Evolutionary conservation across 805 yeast species (phyloP), one percentile per base, ranked within the genome.

Genomic region (Schwanniomyces pseudopolymorphus): DNA sequence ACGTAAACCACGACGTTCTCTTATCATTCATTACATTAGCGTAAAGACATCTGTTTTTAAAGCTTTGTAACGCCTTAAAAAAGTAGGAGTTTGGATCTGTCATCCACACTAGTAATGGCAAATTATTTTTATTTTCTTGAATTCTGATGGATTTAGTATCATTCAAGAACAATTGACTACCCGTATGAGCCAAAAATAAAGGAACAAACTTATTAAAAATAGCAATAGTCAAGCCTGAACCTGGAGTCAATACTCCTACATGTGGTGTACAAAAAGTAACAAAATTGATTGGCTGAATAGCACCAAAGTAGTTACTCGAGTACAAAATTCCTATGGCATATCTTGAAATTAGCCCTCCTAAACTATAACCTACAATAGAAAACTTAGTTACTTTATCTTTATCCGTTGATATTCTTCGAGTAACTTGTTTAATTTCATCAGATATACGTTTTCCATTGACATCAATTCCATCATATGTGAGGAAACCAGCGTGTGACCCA

Each of bases 391-490:
- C 75, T 13, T 49, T 54, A n/a, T 60, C 64, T 1, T 36, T 33
- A 4, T 31, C 42, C 13, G 35, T 46, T 3, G 31, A 42, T 17
- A 59, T 22, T 3, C 52, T 52, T 3, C 44, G 37, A 3, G 64
- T 58, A 46, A 63, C 58, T 4, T 45, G 54, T 19, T 53, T 33
- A 41, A 89, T 82, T 63, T 89, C 96, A 44, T 77, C 77, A 1
- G 86, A 82, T 6, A 87, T 85, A 19, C 95, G 70, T 42, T 81
- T 72, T 1, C 96, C 96, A 58, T 94, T 88, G 22, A 88, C 81
- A 53, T 89, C 96, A 19, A 89, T 81, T 2, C 96, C 96, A 59
- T 89, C 96, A 55, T 88, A 84, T 2, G 96, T 89, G 57, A 79
- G 78, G 59, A 81, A 87, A 5, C 91, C 92, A 45, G 80, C 77